A percentile compares a stretch with the other conserved stretches of the same genome.
phyloP scores from a whole-genome alignment of 305 asterid genomes.

The Fraxinus latifolia region DNA sequence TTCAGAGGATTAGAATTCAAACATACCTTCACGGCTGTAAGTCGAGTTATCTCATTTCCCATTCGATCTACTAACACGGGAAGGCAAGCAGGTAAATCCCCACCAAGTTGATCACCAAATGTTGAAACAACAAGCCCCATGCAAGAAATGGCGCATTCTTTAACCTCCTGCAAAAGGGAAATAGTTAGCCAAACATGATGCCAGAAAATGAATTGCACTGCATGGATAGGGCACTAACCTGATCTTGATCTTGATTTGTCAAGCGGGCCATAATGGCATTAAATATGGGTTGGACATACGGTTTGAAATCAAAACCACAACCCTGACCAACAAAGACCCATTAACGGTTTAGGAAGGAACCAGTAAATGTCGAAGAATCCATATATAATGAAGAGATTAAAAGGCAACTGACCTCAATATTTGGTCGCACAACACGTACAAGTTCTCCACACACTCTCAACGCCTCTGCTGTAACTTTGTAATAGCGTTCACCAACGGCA shows the following conservation, averaged over 20 bases:
- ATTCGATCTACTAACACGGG: conserved; percentile 98
- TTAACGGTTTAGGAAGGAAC: conserved; percentile 22
- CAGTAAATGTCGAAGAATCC: conserved; percentile 11
- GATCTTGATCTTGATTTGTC: conserved; percentile 99
- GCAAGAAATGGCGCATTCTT: conserved; percentile 98
- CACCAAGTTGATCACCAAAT: conserved; percentile 85
- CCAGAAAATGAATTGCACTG: conserved; percentile 17
- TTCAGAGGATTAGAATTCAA: conserved; percentile 3
- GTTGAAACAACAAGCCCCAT: conserved; percentile 96
- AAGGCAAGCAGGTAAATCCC: conserved; percentile 82
- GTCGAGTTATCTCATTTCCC: conserved; percentile 99
- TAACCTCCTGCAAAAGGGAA: conserved; percentile 80
- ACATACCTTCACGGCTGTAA: conserved; percentile 97
- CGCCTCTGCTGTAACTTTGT: conserved; percentile 98
- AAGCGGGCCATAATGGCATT: conserved; percentile 90
- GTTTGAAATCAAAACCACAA: conserved; percentile 76
- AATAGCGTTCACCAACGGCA: conserved; percentile 94
- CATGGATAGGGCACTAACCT: conserved; percentile 46
- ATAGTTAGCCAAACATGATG: conserved; percentile 25
- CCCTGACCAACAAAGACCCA: conserved; percentile 43
- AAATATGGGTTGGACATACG: conserved; percentile 83
- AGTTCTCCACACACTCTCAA: conserved; percentile 97
- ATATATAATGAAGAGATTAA: conserved; percentile 18
- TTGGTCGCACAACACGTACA: conserved; percentile 89
- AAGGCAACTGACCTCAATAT: conserved; percentile 52